Evolutionary conservation across 2,329 filamentous ascomycete genomes (phyloP).

Genomic region (Fusarium sp.): DNA sequence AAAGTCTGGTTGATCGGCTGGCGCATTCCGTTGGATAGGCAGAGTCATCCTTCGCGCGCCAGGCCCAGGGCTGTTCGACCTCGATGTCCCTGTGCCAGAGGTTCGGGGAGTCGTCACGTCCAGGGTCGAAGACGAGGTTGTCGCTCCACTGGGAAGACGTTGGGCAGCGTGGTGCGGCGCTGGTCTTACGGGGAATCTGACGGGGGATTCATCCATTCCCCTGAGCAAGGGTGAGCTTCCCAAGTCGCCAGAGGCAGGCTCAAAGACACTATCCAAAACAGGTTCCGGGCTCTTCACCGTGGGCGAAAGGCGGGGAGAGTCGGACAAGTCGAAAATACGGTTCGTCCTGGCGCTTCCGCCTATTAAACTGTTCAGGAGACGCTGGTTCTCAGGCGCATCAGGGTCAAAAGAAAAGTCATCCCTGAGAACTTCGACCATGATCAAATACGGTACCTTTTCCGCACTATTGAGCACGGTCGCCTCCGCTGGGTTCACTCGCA

Average conservation of each 20-base stretch:
- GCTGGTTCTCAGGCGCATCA: constrained; percentile 77
- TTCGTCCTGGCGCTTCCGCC: constrained; percentile 68
- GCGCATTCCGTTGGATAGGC: constrained; percentile 64
- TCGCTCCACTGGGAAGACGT: constrained; percentile 71
- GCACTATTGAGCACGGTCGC: constrained; percentile 88
- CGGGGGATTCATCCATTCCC: constrained; percentile 63
- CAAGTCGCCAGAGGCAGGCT: constrained; percentile 83
- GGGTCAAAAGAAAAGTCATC: constrained; percentile 89
- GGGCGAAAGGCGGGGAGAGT: constrained; percentile 68
- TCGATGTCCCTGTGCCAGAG: constrained; percentile 75
- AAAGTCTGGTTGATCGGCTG: constrained; percentile 80
- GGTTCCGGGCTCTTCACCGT: constrained; percentile 57
- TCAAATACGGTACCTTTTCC: constrained; percentile 85
- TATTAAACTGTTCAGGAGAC: constrained; percentile 69
- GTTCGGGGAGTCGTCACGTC: constrained; percentile 75
- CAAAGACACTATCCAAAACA: constrained; percentile 80
- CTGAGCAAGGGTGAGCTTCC: constrained; percentile 78
- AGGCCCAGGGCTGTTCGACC: constrained; percentile 74
- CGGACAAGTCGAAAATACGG: constrained; percentile 75
- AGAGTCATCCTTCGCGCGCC: constrained; percentile 70
- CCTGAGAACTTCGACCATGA: constrained; percentile 85
- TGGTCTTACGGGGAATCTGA: constrained; percentile 45
- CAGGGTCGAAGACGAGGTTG: constrained; percentile 69
- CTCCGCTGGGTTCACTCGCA: constrained; percentile 85
- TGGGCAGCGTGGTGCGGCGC: constrained; percentile 54